These are phyloP conservation scores for Musa itinerans DNA, from an alignment of 176 grass and related monocot genomes.

Conservation along the genomic window DNA sequence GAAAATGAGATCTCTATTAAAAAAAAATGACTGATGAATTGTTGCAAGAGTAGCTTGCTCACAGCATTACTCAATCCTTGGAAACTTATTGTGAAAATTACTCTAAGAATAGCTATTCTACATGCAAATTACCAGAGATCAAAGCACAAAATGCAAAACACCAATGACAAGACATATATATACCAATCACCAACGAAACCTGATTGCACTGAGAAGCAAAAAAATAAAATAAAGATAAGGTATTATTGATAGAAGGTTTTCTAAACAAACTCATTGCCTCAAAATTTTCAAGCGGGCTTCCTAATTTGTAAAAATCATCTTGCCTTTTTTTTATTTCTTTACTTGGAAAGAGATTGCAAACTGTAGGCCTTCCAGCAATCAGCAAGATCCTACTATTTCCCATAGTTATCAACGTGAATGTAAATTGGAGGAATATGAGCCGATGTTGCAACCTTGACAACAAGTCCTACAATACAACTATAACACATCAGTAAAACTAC, in stretches of 20 bases:
- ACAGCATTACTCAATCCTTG: too few relatives aligned
- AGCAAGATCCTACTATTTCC: constrained; percentile 61
- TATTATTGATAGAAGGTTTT: background rate
- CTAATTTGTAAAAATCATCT: constrained; percentile 57
- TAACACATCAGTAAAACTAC: background rate
- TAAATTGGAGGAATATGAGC: constrained; percentile 52
- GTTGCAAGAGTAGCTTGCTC: too few relatives aligned
- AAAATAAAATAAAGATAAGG: background rate
- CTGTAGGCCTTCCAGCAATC: constrained; percentile 53
- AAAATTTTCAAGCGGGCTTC: constrained; percentile 75
- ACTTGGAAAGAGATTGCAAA: constrained; percentile 45
- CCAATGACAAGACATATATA: background rate
- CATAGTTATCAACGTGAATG: constrained; percentile 68
- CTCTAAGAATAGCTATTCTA: too few relatives aligned
- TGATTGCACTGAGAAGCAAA: background rate
- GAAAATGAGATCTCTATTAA: too few relatives aligned
- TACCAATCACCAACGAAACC: background rate
- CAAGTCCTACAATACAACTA: constrained; percentile 46
- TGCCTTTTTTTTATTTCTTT: constrained; percentile 30
- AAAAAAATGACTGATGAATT: too few relatives aligned
- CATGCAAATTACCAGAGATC: too few relatives aligned
- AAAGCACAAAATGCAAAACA: too few relatives aligned
- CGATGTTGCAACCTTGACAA: constrained; percentile 41
- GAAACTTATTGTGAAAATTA: too few relatives aligned
- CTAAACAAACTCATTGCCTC: constrained; percentile 32